phyloP scores from a whole-genome alignment of 2,329 filamentous ascomycete genomes.

The Paracoccidioides lutzii region DNA sequence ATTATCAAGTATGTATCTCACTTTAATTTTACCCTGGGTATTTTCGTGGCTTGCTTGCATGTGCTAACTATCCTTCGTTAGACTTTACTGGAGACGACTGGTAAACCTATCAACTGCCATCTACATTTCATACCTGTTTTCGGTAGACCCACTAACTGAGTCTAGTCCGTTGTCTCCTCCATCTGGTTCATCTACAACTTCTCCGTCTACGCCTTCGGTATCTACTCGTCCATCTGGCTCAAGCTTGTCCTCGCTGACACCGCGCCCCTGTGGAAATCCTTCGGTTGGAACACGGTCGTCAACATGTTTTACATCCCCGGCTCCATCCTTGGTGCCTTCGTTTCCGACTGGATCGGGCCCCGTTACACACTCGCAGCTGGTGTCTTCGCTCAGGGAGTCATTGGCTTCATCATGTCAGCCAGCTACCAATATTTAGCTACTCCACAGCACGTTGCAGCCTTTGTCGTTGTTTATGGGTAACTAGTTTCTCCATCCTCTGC shows the following conservation, averaged over 20 bases:
- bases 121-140: not conserved
- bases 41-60: slow-evolving; percentile 19
- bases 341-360: slow-evolving; percentile 68
- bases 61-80: slow-evolving; percentile 39
- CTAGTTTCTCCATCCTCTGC: slow-evolving; percentile 4
- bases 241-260: slow-evolving; percentile 47
- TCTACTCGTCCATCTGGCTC: slow-evolving; percentile 59
- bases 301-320: slow-evolving; percentile 85
- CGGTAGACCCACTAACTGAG: slow-evolving; percentile 4
- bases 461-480: slow-evolving; percentile 62
- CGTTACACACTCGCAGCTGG: slow-evolving; percentile 59
- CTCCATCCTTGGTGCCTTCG: slow-evolving; percentile 60
- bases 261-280: slow-evolving; percentile 58
- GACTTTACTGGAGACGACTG: slow-evolving; percentile 64
- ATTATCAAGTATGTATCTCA: slow-evolving; percentile 32
- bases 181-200: slow-evolving; percentile 90
- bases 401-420: slow-evolving; percentile 83
- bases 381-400: slow-evolving; percentile 57
- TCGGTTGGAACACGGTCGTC: slow-evolving; percentile 81
- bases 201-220: slow-evolving; percentile 69
- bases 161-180: slow-evolving; percentile 46
- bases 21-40: slow-evolving; percentile 19
- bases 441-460: slow-evolving; percentile 55
- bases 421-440: slow-evolving; percentile 59
- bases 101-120: slow-evolving; percentile 14